phyloP scores from a whole-genome alignment of 768 basidiomycete species.

The Strobilomyces dryophilus region DNA sequence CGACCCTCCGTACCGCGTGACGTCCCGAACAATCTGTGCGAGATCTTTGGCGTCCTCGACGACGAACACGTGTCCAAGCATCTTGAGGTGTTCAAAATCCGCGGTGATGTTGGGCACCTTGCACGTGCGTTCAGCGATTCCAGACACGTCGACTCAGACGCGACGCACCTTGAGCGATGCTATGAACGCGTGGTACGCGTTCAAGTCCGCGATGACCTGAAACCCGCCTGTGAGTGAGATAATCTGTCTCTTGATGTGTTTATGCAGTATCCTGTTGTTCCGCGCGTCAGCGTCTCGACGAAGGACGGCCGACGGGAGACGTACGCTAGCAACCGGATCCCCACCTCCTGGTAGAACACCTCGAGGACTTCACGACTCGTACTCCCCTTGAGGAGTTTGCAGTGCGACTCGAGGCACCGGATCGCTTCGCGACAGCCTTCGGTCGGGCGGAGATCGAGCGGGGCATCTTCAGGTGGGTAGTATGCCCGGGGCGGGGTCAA shows the following conservation, averaged over 20 bases:
- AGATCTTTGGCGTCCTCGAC: slow-evolving; percentile 95
- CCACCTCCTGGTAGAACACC: slow-evolving; percentile 97
- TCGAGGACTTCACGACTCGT: slow-evolving; percentile 96
- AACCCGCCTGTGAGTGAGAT: slow-evolving; percentile 92
- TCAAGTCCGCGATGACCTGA: slow-evolving; percentile 93
- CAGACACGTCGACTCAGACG: not conserved
- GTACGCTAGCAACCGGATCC: slow-evolving; percentile 80
- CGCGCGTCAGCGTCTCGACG: not conserved
- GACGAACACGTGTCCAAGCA: slow-evolving; percentile 95
- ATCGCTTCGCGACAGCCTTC: slow-evolving; percentile 88
- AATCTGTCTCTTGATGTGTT: slow-evolving; percentile 96
- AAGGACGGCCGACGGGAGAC: slow-evolving; percentile 15
- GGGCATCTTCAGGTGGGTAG: slow-evolving; percentile 77
- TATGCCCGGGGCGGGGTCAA: slow-evolving; percentile 84
- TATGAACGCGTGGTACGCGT: slow-evolving; percentile 89
- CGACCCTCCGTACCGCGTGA: slow-evolving; percentile 91
- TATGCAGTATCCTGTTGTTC: slow-evolving; percentile 71
- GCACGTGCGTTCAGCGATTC: not conserved
- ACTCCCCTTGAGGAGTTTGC: slow-evolving; percentile 85
- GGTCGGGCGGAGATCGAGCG: slow-evolving; percentile 82
- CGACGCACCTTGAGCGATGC: slow-evolving; percentile 46
- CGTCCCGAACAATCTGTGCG: slow-evolving; percentile 93
- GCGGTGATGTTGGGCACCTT: slow-evolving; percentile 76
- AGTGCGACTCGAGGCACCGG: slow-evolving; percentile 84
- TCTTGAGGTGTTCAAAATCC: slow-evolving; percentile 93